Evolutionary conservation across 2,329 filamentous ascomycete genomes (phyloP).

Genomic region (Waltergamsia citrina): DNA sequence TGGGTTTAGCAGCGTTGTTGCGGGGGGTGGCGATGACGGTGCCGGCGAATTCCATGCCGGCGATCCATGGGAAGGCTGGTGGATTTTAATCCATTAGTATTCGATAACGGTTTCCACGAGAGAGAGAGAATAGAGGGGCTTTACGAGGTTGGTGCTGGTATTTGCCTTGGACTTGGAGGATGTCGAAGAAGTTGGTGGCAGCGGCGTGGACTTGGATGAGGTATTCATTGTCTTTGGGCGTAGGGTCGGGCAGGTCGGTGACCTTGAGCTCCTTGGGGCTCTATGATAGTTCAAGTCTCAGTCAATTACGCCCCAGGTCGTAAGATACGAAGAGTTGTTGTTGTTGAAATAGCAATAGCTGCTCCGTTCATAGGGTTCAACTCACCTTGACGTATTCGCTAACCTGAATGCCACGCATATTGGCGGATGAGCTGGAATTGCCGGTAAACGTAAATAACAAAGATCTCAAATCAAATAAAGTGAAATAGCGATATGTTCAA

Average conservation of each 20-base stretch:
- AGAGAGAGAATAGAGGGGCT: neutral
- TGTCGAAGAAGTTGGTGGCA: slow-evolving; percentile 95
- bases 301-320: too few species aligned
- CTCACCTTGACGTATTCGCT: slow-evolving; percentile 64
- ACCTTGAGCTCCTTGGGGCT: slow-evolving; percentile 72
- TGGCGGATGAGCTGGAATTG: neutral
- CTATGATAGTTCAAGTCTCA: slow-evolving; percentile 32
- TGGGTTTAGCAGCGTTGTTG: slow-evolving; percentile 34
- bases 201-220: slow-evolving; percentile 78
- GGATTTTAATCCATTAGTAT: neutral
- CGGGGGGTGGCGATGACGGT: slow-evolving; percentile 59
- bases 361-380: neutral
- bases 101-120: too few species aligned
- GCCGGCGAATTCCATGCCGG: slow-evolving; percentile 82
- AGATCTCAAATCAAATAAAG: neutral
- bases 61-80: slow-evolving; percentile 70
- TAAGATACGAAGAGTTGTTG: neutral
- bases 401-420: slow-evolving; percentile 68
- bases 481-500: too few species aligned
- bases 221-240: slow-evolving; percentile 65
- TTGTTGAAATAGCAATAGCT: neutral
- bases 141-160: slow-evolving; percentile 80
- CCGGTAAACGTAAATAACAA: neutral
- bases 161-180: slow-evolving; percentile 89
- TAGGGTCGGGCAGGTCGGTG: slow-evolving; percentile 63